Percentiles rank a stretch among this genome's conserved stretches.
Evolutionary conservation across 2,329 filamentous ascomycete species (phyloP).

Genomic region (Endocalyx cinctus): DNA sequence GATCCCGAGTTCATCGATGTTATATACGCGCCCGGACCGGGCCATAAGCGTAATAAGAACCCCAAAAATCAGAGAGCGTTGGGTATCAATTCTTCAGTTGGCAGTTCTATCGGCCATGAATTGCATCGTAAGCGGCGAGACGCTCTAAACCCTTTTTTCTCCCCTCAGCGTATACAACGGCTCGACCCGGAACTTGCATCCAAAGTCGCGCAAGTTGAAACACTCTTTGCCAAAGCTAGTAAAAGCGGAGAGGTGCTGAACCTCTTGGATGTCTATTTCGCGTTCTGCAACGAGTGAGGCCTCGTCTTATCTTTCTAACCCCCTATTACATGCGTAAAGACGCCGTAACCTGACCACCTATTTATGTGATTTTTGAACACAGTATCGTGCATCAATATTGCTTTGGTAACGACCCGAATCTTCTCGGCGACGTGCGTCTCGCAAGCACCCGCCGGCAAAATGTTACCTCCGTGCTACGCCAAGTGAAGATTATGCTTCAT

Average conservation of each 20-base stretch:
- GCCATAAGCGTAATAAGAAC: constrained; percentile 9
- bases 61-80: constrained; percentile 4
- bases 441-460: neutral
- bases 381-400: neutral
- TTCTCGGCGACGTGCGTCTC: neutral
- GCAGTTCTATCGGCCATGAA: constrained; percentile 9
- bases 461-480: neutral
- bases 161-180: constrained; percentile 19
- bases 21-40: constrained; percentile 4
- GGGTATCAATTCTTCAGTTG: constrained; percentile 7
- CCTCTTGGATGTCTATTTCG: constrained; percentile 26
- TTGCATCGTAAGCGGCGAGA: constrained; percentile 24
- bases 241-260: constrained; percentile 11
- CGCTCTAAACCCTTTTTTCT: constrained; percentile 27
- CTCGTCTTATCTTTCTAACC: neutral
- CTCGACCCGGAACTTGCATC: constrained; percentile 21
- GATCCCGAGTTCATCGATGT: constrained; percentile 3
- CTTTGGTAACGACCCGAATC: neutral
- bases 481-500: neutral
- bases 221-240: constrained; percentile 2
- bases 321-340: neutral
- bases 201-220: constrained; percentile 17
- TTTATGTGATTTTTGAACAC: neutral
- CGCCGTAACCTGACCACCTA: too few species aligned
- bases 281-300: constrained; percentile 22